phyloP scores from a whole-genome alignment of 2,329 filamentous ascomycete species.

The Fragosphaeria purpurea region DNA sequence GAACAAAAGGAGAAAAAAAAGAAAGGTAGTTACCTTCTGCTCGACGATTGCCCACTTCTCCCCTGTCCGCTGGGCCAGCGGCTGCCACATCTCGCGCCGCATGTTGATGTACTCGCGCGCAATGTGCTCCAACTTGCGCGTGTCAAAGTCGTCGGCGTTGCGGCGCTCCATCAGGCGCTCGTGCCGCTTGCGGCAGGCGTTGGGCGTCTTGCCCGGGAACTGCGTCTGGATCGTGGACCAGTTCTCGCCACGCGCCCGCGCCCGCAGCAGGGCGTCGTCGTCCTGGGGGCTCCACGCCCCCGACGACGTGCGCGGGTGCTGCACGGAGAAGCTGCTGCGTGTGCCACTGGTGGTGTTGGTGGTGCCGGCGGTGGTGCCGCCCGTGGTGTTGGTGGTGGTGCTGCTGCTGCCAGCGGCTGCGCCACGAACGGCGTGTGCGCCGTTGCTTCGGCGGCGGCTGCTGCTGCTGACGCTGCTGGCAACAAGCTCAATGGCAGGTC shows the following conservation, averaged over 20 bases:
- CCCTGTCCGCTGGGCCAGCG: constrained; percentile 62
- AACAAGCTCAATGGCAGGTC: no score
- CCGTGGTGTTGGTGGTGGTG: background rate
- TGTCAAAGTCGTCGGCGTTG: constrained; percentile 69
- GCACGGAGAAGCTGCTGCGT: constrained; percentile 22
- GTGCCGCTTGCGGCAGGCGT: constrained; percentile 83
- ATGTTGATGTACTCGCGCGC: constrained; percentile 70
- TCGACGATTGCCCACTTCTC: constrained; percentile 71
- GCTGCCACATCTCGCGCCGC: constrained; percentile 72
- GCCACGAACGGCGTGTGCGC: no score
- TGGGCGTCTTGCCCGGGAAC: constrained; percentile 68
- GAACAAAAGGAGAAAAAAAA: background rate
- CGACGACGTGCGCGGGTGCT: constrained; percentile 43
- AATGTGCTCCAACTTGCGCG: constrained; percentile 61
- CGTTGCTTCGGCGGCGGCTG: no score
- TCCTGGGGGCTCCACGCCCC: constrained; percentile 65
- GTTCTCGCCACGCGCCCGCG: constrained; percentile 66
- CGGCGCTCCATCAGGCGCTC: constrained; percentile 71
- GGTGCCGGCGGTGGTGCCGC: background rate
- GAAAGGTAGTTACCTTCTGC: constrained; percentile 38
- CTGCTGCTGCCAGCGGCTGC: background rate
- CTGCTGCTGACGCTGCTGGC: no score
- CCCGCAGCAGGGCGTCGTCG: constrained; percentile 61
- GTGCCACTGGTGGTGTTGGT: constrained; percentile 1
- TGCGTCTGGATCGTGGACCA: constrained; percentile 71